Evolutionary conservation across 2,329 filamentous ascomycete species (phyloP).

Genomic region (Calycina marina): DNA sequence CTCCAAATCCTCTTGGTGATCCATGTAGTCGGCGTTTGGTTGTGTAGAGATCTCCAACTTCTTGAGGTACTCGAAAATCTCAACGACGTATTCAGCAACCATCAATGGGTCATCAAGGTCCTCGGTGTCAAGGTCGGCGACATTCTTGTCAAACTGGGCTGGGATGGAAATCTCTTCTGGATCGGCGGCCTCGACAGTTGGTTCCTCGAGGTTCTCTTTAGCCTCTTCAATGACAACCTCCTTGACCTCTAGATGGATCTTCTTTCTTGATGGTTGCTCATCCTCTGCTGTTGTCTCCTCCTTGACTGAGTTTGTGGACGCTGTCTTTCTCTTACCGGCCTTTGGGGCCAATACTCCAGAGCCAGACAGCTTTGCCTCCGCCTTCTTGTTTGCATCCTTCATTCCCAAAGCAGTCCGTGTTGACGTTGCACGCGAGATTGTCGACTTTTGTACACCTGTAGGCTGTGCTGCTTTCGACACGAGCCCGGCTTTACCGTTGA

Average conservation of each 20-base stretch:
- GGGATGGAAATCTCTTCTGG: slow-evolving; percentile 14
- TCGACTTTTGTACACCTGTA: slow-evolving; percentile 72
- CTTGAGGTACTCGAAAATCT: slow-evolving; percentile 92
- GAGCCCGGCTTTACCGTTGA: slow-evolving; percentile 50
- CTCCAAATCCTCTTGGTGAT: slow-evolving; percentile 83
- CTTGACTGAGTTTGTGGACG: slow-evolving; percentile 41
- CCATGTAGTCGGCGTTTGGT: slow-evolving; percentile 90
- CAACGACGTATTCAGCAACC: slow-evolving; percentile 92
- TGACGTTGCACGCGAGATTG: slow-evolving; percentile 35
- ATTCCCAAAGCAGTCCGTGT: slow-evolving; percentile 46
- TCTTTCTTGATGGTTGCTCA: slow-evolving; percentile 56
- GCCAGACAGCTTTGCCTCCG: slow-evolving; percentile 60
- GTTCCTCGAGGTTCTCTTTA: slow-evolving; percentile 24
- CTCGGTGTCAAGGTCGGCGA: slow-evolving; percentile 65
- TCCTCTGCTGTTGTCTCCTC: slow-evolving; percentile 46
- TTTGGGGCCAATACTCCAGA: slow-evolving; percentile 52
- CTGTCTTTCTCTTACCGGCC: slow-evolving; percentile 56
- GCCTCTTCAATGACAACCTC: slow-evolving; percentile 25
- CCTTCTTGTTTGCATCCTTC: slow-evolving; percentile 54
- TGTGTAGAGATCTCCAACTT: slow-evolving; percentile 69
- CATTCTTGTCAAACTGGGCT: slow-evolving; percentile 24
- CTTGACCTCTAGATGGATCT: slow-evolving; percentile 40
- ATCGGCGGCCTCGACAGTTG: slow-evolving; percentile 18
- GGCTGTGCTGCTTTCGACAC: slow-evolving; percentile 71
- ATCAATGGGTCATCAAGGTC: slow-evolving; percentile 90